Conservation (phyloP, 768 basidiomycete species). For the Fibroporia radiculosa region DNA sequence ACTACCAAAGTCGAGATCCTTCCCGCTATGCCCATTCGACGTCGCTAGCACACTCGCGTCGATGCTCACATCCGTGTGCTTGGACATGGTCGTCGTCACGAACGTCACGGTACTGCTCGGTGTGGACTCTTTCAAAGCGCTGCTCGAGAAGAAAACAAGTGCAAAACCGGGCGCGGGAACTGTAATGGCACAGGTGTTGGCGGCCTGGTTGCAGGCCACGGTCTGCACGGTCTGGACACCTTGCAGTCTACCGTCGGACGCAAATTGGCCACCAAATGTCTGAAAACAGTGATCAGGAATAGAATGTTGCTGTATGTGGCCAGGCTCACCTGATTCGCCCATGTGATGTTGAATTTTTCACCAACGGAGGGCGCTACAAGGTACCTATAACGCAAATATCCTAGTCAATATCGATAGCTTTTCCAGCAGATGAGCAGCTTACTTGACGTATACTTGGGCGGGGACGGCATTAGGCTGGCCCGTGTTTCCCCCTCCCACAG, state of each 20-base stretch:
- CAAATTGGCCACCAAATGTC: constrained; percentile 27
- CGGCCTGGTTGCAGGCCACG: constrained; percentile 30
- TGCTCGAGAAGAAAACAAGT: constrained; percentile 58
- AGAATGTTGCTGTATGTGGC: background rate
- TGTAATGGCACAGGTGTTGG: constrained; percentile 48
- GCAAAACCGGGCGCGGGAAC: constrained; percentile 70
- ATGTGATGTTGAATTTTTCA: constrained; percentile 39
- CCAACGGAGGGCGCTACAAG: constrained; percentile 29
- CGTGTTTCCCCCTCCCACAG: constrained; percentile 20
- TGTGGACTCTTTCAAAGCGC: constrained; percentile 29
- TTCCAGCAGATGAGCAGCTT: constrained; percentile 19
- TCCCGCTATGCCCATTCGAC: constrained; percentile 49
- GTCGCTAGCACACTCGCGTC: constrained; percentile 48
- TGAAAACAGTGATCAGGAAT: background rate
- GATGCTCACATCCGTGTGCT: constrained; percentile 44
- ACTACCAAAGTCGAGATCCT: constrained; percentile 24
- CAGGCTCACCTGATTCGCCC: constrained; percentile 36
- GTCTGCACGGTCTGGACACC: constrained; percentile 26
- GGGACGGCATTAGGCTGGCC: constrained; percentile 18
- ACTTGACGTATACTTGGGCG: constrained; percentile 27
- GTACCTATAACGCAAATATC: constrained; percentile 16
- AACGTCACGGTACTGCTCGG: constrained; percentile 38
- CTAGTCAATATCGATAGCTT: background rate
- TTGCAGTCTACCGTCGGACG: constrained; percentile 32
- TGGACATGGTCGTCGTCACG: constrained; percentile 39